These are phyloP conservation scores for Metschnikowia dekortorum DNA, from an alignment of 805 yeast species.

Conservation along the genomic window DNA sequence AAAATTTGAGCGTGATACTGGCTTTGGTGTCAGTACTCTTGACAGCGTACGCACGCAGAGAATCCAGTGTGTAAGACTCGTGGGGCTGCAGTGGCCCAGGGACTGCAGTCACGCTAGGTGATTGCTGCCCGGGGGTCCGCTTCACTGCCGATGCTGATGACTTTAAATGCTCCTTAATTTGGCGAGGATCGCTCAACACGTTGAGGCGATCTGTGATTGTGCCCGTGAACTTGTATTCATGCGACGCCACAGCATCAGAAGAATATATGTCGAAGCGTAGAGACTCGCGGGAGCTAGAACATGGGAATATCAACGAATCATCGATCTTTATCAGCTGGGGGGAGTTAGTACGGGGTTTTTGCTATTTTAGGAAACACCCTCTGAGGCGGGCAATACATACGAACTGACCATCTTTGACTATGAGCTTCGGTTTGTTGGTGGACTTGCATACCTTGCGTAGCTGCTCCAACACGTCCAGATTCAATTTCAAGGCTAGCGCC, in stretches of 20 bases:
- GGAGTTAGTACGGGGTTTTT: conserved; percentile 16
- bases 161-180: conserved; percentile 19
- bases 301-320: conserved; percentile 28
- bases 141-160: conserved; percentile 4
- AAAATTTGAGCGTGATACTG: conserved; percentile 9
- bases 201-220: conserved; percentile 28
- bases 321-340: conserved; percentile 27
- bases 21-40: conserved; percentile 7
- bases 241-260: conserved; percentile 6
- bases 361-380: not conserved
- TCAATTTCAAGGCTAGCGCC: conserved; percentile 28
- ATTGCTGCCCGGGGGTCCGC: not conserved
- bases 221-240: conserved; percentile 24
- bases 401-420: conserved; percentile 34
- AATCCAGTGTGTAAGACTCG: conserved; percentile 1
- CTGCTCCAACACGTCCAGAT: conserved; percentile 24
- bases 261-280: conserved; percentile 34
- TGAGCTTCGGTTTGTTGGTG: conserved; percentile 23
- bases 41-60: conserved; percentile 12
- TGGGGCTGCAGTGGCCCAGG: conserved; percentile 2
- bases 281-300: conserved; percentile 30
- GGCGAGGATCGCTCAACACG: conserved; percentile 28
- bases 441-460: conserved; percentile 19
- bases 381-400: conserved; percentile 19
- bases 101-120: not conserved